Percentiles rank a stretch among this genome's conserved stretches.
Conservation (phyloP, 305 asterid genomes). For the Fraxinus paxiana region DNA sequence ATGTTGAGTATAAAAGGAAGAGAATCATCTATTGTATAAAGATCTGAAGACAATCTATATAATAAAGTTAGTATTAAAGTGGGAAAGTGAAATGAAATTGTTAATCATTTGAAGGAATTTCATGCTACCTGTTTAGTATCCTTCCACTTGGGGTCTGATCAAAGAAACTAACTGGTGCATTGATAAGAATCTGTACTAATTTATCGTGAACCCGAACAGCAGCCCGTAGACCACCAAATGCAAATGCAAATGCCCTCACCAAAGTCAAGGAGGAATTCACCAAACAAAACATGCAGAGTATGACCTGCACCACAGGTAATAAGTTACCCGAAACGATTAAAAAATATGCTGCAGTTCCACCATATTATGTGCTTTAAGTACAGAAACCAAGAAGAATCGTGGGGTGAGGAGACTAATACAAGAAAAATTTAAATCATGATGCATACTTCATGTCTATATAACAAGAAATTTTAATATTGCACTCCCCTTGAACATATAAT, state of each 20-base stretch:
- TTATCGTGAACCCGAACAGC: constrained; percentile 70
- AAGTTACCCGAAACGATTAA: constrained; percentile 13
- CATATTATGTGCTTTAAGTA: background rate
- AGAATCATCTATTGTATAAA: constrained; percentile 89
- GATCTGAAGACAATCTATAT: constrained; percentile 88
- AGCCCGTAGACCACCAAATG: constrained; percentile 88
- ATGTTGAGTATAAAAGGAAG: constrained; percentile 97
- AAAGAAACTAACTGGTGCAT: constrained; percentile 74
- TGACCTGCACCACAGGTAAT: constrained; percentile 43
- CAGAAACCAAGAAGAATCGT: background rate
- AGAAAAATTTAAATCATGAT: background rate
- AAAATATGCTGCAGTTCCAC: background rate
- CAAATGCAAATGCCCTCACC: constrained; percentile 83
- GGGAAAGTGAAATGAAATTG: background rate
- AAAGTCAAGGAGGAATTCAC: constrained; percentile 71
- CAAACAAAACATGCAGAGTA: constrained; percentile 71
- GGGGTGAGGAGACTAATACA: constrained; percentile 8
- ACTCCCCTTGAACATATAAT: background rate
- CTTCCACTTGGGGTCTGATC: constrained; percentile 93
- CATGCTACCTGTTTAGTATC: constrained; percentile 80
- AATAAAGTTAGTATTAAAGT: constrained; percentile 30
- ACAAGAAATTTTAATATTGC: background rate
- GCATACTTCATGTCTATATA: background rate
- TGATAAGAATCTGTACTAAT: constrained; percentile 56
- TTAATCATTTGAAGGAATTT: constrained; percentile 14